These are phyloP conservation scores for Pittosporum tobira DNA, from an alignment of 129 eudicot species.

Conservation along the genomic window DNA sequence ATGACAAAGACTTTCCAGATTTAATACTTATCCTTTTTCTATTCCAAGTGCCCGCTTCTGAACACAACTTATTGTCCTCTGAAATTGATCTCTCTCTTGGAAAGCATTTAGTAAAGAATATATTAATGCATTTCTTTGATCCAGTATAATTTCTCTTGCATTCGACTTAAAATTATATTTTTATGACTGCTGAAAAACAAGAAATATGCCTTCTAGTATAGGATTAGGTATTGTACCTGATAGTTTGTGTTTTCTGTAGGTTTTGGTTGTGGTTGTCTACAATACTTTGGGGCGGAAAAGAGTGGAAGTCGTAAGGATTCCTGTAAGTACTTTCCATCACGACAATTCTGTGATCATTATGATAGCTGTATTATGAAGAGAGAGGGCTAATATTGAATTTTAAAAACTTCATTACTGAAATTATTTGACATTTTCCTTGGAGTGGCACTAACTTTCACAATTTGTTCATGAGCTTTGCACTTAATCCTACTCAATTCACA, in stretches of 20 bases:
- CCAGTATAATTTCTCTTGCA: too few relatives aligned
- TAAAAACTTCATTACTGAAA: too few relatives aligned
- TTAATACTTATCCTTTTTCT: constrained; percentile 1
- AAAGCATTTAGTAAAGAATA: constrained; percentile 56
- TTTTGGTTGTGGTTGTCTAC: constrained; percentile 80
- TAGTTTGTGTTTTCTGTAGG: constrained; percentile 37
- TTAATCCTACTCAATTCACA: constrained; percentile 13
- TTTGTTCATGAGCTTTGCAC: too few relatives aligned
- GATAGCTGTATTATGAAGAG: not conserved
- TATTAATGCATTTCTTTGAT: not conserved
- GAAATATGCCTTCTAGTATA: not conserved
- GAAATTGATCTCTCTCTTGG: constrained; percentile 48
- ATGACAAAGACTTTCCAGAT: not conserved
- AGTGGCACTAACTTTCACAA: not conserved
- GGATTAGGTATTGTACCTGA: too few relatives aligned
- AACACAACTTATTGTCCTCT: constrained; percentile 62
- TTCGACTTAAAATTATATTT: too few relatives aligned
- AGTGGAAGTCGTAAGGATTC: constrained; percentile 64
- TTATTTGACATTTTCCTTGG: too few relatives aligned
- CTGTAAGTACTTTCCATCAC: constrained; percentile 53
- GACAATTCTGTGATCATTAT: not conserved
- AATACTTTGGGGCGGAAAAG: constrained; percentile 93
- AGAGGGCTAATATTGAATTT: too few relatives aligned
- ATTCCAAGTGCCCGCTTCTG: constrained; percentile 52
- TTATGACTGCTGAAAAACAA: not conserved